These are phyloP conservation scores for Tetrahymena borealis DNA, from an alignment of 73 alveolate genomes.

Conservation along the genomic window DNA sequence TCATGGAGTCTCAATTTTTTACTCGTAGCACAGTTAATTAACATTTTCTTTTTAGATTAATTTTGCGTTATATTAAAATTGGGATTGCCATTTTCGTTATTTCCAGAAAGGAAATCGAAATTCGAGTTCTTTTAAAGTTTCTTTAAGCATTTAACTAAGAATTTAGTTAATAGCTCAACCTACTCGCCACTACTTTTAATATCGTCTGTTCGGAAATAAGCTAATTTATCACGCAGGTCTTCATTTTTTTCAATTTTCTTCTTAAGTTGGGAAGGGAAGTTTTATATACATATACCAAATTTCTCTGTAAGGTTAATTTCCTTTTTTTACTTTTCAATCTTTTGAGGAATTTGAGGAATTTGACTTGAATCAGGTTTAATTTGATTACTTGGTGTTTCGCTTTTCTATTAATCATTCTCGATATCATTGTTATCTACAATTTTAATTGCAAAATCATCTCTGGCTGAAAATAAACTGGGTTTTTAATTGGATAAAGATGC, in stretches of 20 bases:
- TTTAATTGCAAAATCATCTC: too few relatives aligned
- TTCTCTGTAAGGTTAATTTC: background rate
- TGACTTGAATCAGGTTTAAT: too few relatives aligned
- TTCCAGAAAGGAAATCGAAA: background rate
- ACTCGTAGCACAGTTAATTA: background rate
- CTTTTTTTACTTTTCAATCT: background rate
- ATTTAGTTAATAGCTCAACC: background rate
- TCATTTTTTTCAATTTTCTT: background rate
- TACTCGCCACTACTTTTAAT: background rate
- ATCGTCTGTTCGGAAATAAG: background rate
- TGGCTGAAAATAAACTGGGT: too few relatives aligned
- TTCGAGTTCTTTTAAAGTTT: background rate
- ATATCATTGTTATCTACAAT: background rate
- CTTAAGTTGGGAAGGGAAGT: background rate
- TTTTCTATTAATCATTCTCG: background rate
- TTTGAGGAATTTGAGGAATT: too few relatives aligned
- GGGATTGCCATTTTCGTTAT: background rate
- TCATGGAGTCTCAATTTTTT: background rate
- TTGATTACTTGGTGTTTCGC: background rate
- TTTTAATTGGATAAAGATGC: too few relatives aligned
- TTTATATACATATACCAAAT: background rate
- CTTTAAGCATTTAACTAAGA: background rate
- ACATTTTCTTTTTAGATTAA: background rate
- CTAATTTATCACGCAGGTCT: background rate
- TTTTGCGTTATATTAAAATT: background rate